Evolutionary conservation across 225 moss, liverwort and hornwort genomes (phyloP), one percentile per base, ranked within the genome.

Genomic region (Straminergon stramineum): DNA sequence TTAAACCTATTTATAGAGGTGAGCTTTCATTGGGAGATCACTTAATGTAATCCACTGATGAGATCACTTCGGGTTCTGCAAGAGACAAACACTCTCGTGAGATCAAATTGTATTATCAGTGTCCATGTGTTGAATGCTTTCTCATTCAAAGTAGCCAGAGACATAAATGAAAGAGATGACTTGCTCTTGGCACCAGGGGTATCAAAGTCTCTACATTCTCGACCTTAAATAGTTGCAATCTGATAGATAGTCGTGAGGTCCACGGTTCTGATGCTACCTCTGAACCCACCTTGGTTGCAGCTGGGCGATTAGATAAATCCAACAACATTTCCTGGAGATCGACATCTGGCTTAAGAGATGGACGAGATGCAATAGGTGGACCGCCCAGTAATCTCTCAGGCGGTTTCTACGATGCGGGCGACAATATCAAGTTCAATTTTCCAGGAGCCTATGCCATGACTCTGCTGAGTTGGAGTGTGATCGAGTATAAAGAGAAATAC

Each of bases 381-480:
- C 83, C 82, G 7, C 16, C 73, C 37, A 88, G 93, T 39, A 94
- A 98, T 79, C 96, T 98, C 80, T 82, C 93, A 9, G 98, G 98
- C 20, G 98, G 98, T 26, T 94, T 90, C 65, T 98, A 96, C 85
- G 98, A 98, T 88, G 98, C 98, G 51, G 98, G 98, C 10, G 98
- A 98, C 83, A 94, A 97, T 68, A 96, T 98, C 88, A 98, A 98
- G 88, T 98, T 97, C 43, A 92, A 94, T 83, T 92, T 98, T 57
- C 98, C 98, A 6, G 93, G 97, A 93, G 97, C 98, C 31, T 97
- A 91, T 51, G 96, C 98, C 80, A 93, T 96, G 90, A 98, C 98
- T 37, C 87, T 96, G 39, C 86, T 98, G 75, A 92, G 96, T 83
- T 98, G 98, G 98, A 93, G 98, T 89, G 95, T 95, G 12, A 95